phyloP scores from a whole-genome alignment of 257 asterid genomes.

The Ehretia macrophylla region DNA sequence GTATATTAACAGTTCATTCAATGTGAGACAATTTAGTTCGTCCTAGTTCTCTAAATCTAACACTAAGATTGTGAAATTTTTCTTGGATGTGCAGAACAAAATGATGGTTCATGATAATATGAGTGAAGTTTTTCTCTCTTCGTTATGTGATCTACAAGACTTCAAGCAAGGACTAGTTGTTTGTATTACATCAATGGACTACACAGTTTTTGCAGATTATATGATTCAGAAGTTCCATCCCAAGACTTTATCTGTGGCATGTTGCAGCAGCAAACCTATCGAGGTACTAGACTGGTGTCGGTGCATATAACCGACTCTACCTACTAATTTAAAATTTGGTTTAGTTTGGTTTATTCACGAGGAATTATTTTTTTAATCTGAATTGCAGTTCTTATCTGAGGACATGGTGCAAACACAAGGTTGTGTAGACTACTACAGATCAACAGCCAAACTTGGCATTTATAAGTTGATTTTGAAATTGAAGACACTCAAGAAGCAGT shows the following conservation, averaged over 20 bases:
- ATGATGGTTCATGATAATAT: background rate
- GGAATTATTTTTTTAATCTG: background rate
- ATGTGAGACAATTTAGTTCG: too few relatives aligned
- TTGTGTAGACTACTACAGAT: background rate
- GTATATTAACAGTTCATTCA: too few relatives aligned
- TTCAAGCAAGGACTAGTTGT: background rate
- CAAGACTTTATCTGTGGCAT: background rate
- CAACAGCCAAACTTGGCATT: background rate
- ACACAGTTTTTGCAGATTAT: background rate
- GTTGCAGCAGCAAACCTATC: background rate
- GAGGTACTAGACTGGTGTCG: background rate
- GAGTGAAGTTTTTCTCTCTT: background rate
- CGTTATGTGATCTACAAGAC: background rate
- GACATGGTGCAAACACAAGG: background rate
- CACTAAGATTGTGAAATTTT: background rate
- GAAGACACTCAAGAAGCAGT: background rate
- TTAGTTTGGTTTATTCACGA: background rate
- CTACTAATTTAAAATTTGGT: background rate
- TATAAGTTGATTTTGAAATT: background rate
- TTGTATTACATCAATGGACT: background rate
- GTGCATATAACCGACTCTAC: background rate
- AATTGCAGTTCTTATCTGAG: background rate
- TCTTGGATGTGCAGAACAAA: background rate
- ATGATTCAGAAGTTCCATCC: background rate
- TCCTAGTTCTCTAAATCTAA: too few relatives aligned